A percentile compares a stretch with the other conserved stretches of the same genome.
These are phyloP conservation scores for Aspergillus indologenus DNA, from an alignment of 495 filamentous ascomycete species.

Conservation along the genomic window DNA sequence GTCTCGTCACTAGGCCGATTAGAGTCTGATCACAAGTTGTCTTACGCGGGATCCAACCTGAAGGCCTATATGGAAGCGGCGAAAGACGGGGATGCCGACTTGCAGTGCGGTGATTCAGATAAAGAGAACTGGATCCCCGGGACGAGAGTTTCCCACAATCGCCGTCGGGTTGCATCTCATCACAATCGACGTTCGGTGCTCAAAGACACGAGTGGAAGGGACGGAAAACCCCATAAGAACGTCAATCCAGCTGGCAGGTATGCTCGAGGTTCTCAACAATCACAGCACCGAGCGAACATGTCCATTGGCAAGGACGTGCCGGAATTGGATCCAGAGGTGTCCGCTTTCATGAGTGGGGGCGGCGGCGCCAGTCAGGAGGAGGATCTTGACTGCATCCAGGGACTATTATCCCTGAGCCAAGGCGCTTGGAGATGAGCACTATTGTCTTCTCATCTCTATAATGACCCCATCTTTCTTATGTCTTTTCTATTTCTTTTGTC, in stretches of 20 bases:
- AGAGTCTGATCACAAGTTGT: conserved; percentile 41
- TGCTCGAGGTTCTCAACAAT: conserved; percentile 32
- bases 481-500: conserved; percentile 21
- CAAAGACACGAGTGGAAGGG: conserved; percentile 42
- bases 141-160: conserved; percentile 40
- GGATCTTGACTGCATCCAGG: conserved; percentile 77
- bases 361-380: conserved; percentile 59
- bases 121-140: conserved; percentile 88
- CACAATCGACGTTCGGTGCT: conserved; percentile 39
- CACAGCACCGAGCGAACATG: conserved; percentile 15
- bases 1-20: conserved; percentile 66
- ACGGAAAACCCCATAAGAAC: conserved; percentile 23
- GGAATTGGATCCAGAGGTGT: conserved; percentile 56
- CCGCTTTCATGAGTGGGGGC: conserved; percentile 63
- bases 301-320: conserved; percentile 28
- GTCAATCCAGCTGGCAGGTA: conserved; percentile 32
- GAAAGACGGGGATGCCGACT: conserved; percentile 34
- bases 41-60: conserved; percentile 21
- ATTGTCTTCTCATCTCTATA: conserved; percentile 8
- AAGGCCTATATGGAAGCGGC: conserved; percentile 25
- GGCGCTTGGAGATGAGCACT: conserved; percentile 53
- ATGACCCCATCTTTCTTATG: conserved; percentile 24
- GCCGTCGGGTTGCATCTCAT: conserved; percentile 35
- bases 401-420: conserved; percentile 69
- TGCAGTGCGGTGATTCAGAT: conserved; percentile 70